Percentiles rank a stretch among this genome's conserved stretches.
Conservation (phyloP, 441 rosid genomes). For the California macrophylla region DNA sequence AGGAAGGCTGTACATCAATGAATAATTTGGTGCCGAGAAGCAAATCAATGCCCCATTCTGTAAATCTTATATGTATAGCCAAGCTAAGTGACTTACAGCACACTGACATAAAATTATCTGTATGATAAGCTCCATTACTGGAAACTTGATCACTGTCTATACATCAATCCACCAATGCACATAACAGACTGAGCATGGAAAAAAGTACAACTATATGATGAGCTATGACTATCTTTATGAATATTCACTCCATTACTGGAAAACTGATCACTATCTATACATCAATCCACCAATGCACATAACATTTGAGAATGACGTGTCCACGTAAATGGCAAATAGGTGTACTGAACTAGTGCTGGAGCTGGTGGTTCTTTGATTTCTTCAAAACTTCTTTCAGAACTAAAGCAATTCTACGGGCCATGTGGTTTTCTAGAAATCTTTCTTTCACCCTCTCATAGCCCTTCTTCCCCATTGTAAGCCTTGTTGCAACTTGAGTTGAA, state of each 20-base stretch:
- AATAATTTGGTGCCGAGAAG: background rate
- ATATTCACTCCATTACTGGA: background rate
- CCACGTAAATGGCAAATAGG: background rate
- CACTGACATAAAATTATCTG: background rate
- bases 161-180: background rate
- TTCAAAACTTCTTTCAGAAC: conserved; percentile 42
- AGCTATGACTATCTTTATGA: background rate
- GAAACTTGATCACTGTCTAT: background rate
- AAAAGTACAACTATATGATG: background rate
- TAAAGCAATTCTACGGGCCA: conserved; percentile 46
- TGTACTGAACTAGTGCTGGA: background rate
- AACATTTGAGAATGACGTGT: background rate
- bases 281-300: background rate
- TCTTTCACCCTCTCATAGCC: conserved; percentile 48
- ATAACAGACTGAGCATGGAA: background rate
- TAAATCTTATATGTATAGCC: too few species aligned
- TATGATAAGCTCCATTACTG: background rate
- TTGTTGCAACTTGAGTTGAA: conserved; percentile 54
- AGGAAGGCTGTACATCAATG: background rate
- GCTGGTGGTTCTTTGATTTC: conserved; percentile 24
- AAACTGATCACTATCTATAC: background rate
- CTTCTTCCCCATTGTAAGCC: conserved; percentile 64
- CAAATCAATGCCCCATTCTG: background rate
- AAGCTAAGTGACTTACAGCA: background rate
- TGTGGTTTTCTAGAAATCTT: conserved; percentile 47